A percentile compares a stretch with the other conserved stretches of the same genome.
Evolutionary conservation across 768 basidiomycete species (phyloP).

Genomic region (Rubroboletus satanas): DNA sequence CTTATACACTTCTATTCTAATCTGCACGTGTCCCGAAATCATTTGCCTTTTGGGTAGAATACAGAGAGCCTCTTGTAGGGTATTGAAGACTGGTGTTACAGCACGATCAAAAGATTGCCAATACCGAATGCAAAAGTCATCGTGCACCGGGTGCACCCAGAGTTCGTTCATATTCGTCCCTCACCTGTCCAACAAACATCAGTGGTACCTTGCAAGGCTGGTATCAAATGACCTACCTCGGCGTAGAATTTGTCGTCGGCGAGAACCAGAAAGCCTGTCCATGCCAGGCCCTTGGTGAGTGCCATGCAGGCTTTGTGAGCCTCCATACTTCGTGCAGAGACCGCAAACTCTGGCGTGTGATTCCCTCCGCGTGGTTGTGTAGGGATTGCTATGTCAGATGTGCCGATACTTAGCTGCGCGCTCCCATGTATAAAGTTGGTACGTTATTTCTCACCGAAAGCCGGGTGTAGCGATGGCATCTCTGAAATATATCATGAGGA

Average conservation of each 20-base stretch:
- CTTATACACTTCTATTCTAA: slow-evolving; percentile 18
- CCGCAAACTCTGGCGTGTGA: slow-evolving; percentile 65
- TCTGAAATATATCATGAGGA: slow-evolving; percentile 34
- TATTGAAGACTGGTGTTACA: slow-evolving; percentile 19
- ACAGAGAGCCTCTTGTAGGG: slow-evolving; percentile 9
- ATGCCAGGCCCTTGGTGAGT: slow-evolving; percentile 58
- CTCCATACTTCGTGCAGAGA: slow-evolving; percentile 52
- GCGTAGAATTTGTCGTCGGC: slow-evolving; percentile 54
- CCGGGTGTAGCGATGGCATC: slow-evolving; percentile 60
- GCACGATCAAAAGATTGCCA: not conserved
- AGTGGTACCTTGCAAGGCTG: not conserved
- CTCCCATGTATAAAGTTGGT: not conserved
- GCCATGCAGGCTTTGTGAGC: slow-evolving; percentile 61
- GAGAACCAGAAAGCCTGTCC: slow-evolving; percentile 57
- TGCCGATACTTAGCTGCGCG: slow-evolving; percentile 25
- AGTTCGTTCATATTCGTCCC: slow-evolving; percentile 20
- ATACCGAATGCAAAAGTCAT: not conserved
- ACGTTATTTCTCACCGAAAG: slow-evolving; percentile 43
- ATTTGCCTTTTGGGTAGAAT: slow-evolving; percentile 16
- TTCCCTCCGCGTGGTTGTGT: slow-evolving; percentile 68
- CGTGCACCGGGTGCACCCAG: not conserved
- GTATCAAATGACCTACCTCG: slow-evolving; percentile 37
- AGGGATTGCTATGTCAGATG: slow-evolving; percentile 55
- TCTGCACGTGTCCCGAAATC: slow-evolving; percentile 14
- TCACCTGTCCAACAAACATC: slow-evolving; percentile 18